A percentile compares a stretch with the other conserved stretches of the same genome.
Evolutionary conservation across 2,329 filamentous ascomycete species (phyloP).

Genomic region (Beauveria pseudobassiana): DNA sequence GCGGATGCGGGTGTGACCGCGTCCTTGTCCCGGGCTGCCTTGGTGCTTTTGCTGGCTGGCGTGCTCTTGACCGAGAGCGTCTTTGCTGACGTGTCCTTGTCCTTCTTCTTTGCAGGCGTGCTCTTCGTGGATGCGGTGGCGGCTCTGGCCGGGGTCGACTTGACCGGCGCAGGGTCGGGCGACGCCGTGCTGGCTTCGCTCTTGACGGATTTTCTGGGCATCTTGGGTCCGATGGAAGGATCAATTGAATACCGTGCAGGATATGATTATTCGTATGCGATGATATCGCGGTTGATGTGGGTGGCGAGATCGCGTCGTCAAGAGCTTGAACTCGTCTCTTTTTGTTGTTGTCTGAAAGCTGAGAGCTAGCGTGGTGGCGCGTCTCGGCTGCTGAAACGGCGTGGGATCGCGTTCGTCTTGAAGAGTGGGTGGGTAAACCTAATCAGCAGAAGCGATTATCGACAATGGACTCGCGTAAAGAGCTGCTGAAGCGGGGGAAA

Average conservation of each 20-base stretch:
- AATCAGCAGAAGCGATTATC: neutral
- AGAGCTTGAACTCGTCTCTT: neutral
- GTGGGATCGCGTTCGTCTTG: neutral
- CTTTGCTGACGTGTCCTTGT: neutral
- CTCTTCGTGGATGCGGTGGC: neutral
- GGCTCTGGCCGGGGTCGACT: neutral
- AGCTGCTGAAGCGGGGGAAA: neutral
- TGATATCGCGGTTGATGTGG: neutral
- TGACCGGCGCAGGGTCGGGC: constrained; percentile 1
- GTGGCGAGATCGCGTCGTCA: neutral
- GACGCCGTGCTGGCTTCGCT: constrained; percentile 9
- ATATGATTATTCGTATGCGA: neutral
- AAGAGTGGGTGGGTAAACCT: neutral
- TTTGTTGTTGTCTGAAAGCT: neutral
- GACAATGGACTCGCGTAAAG: neutral
- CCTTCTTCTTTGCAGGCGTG: constrained; percentile 7
- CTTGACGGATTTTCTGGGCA: constrained; percentile 8
- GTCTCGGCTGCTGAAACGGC: neutral
- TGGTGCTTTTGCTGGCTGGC: neutral
- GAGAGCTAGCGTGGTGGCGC: neutral
- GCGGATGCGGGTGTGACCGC: constrained; percentile 1
- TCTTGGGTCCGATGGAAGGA: neutral
- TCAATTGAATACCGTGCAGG: neutral
- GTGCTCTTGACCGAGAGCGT: neutral
- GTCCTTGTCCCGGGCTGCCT: constrained; percentile 5